phyloP scores from a whole-genome alignment of 2,329 filamentous ascomycete genomes.

The Aspergillus tanneri region DNA sequence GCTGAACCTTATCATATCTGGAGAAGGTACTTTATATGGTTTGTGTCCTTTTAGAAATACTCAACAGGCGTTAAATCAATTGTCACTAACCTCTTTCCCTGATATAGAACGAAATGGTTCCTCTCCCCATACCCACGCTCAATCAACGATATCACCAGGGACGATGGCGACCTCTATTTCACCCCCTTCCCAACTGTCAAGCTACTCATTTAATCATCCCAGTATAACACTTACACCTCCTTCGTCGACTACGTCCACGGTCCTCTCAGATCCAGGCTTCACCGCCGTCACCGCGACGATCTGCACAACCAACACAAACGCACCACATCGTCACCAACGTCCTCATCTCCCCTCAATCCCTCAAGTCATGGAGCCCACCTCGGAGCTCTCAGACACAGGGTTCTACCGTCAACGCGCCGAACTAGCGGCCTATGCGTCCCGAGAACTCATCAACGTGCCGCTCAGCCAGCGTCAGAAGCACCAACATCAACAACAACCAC shows the following conservation, averaged over 20 bases:
- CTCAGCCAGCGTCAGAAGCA: conserved; percentile 11
- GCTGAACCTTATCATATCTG: too few relatives aligned
- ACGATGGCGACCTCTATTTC: neutral
- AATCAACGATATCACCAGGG: neutral
- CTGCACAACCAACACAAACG: neutral
- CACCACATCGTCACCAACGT: neutral
- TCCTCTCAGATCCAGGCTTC: neutral
- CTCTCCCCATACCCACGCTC: too few relatives aligned
- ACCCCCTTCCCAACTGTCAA: neutral
- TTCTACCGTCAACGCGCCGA: conserved; percentile 29
- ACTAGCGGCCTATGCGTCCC: conserved; percentile 22
- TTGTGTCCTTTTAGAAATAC: too few relatives aligned
- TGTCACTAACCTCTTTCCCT: too few relatives aligned
- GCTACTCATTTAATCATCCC: neutral
- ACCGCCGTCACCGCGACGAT: neutral
- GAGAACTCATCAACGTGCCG: conserved; percentile 33
- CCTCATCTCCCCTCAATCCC: neutral
- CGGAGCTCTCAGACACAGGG: conserved; percentile 31
- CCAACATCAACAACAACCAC: neutral
- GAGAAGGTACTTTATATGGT: too few relatives aligned
- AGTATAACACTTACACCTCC: neutral
- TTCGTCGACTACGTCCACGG: neutral
- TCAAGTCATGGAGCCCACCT: conserved; percentile 7
- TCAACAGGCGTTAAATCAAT: too few relatives aligned
- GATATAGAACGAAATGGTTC: too few relatives aligned